These are phyloP conservation scores for Exophiala phaeomuriformis DNA, from an alignment of 2,329 filamentous ascomycete species.

Conservation along the genomic window DNA sequence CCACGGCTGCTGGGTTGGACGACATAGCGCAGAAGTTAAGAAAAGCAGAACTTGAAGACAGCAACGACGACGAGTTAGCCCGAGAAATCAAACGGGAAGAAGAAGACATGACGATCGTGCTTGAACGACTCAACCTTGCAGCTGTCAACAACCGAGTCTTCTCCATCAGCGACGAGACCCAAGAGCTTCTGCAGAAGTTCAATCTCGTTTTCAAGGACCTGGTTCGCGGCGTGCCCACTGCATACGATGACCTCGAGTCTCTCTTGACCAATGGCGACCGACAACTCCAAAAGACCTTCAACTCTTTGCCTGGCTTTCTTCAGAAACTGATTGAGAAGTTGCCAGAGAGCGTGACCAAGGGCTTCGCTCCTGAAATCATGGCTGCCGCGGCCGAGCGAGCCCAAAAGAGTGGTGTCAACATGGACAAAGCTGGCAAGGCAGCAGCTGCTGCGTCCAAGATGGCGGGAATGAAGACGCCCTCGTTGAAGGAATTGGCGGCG, in stretches of 20 bases:
- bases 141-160: conserved; percentile 81
- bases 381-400: conserved; percentile 68
- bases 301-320: conserved; percentile 65
- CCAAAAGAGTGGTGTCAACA: conserved; percentile 51
- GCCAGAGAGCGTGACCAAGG: conserved; percentile 70
- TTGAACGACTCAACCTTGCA: conserved; percentile 76
- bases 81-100: conserved; percentile 51
- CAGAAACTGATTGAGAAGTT: conserved; percentile 80
- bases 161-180: conserved; percentile 73
- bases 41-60: conserved; percentile 27
- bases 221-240: conserved; percentile 84
- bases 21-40: conserved; percentile 30
- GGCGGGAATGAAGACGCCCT: conserved; percentile 56
- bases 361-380: conserved; percentile 71
- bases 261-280: conserved; percentile 56
- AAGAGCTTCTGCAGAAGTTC: conserved; percentile 74
- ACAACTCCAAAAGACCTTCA: conserved; percentile 58
- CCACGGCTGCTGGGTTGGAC: conserved; percentile 28
- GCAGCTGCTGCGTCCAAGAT: conserved; percentile 59
- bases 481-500: conserved; percentile 68
- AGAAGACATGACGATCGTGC: conserved; percentile 67
- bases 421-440: conserved; percentile 44
- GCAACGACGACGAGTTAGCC: conserved; percentile 32
- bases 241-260: conserved; percentile 78
- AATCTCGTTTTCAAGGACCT: conserved; percentile 87